These are phyloP conservation scores for Ogataea ramenticola DNA, from an alignment of 805 yeast species.

Conservation along the genomic window DNA sequence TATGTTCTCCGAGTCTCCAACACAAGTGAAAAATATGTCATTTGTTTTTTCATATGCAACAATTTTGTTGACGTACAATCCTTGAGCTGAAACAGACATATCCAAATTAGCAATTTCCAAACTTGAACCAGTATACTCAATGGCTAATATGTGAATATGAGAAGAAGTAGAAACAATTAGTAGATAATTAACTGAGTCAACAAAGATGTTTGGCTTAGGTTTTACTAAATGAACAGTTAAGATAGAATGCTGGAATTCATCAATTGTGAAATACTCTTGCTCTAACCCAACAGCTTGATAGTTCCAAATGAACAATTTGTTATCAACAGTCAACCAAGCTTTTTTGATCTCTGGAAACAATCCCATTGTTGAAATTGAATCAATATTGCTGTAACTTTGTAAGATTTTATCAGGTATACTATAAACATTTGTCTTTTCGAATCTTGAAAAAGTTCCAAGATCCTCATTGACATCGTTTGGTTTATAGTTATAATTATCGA, in stretches of 20 bases:
- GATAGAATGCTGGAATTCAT: constrained; percentile 73
- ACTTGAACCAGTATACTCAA: constrained; percentile 44
- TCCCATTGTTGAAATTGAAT: constrained; percentile 72
- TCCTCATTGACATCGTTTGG: constrained; percentile 26
- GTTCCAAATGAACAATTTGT: constrained; percentile 81
- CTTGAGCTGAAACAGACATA: constrained; percentile 71
- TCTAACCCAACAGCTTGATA: constrained; percentile 37
- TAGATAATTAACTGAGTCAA: constrained; percentile 65
- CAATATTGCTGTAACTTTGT: constrained; percentile 61
- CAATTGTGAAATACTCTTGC: constrained; percentile 69
- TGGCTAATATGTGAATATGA: constrained; percentile 70
- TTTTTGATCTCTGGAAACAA: constrained; percentile 72
- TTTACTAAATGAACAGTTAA: constrained; percentile 67
- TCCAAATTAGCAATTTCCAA: constrained; percentile 77
- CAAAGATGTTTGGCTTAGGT: constrained; percentile 78
- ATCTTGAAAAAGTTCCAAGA: constrained; percentile 57
- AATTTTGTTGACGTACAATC: constrained; percentile 63
- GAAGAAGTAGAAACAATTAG: constrained; percentile 74
- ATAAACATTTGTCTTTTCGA: constrained; percentile 60
- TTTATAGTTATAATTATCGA: constrained; percentile 60
- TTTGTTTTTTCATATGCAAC: constrained; percentile 55
- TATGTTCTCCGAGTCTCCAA: constrained; percentile 65
- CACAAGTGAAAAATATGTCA: constrained; percentile 81
- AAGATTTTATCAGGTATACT: constrained; percentile 77
- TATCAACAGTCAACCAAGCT: constrained; percentile 82